phyloP scores from a whole-genome alignment of 1,284 basidiomycete genomes.

The Anthracocystis panici-leucophaei region DNA sequence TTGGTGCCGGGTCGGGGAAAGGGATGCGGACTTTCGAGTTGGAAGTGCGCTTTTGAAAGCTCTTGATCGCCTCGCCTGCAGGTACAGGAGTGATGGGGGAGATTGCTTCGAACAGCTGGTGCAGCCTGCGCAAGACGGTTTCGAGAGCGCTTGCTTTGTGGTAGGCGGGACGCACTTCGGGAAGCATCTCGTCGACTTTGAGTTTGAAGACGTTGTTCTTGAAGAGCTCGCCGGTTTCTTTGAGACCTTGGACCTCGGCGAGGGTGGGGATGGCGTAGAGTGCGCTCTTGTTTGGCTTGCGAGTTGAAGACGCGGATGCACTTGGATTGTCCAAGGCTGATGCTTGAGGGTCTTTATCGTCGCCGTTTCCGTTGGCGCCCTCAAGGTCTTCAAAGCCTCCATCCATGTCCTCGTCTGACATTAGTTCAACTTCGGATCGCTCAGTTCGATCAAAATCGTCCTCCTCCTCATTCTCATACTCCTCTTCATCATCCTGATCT shows the following conservation, averaged over 20 bases:
- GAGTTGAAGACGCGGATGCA: constrained; percentile 26
- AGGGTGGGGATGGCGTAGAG: constrained; percentile 73
- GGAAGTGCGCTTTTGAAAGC: constrained; percentile 72
- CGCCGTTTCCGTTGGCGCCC: constrained; percentile 46
- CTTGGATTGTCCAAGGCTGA: neutral
- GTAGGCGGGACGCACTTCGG: constrained; percentile 55
- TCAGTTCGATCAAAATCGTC: constrained; percentile 52
- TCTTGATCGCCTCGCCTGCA: constrained; percentile 48
- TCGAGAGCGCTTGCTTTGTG: constrained; percentile 59
- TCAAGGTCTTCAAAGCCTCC: constrained; percentile 67
- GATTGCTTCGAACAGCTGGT: constrained; percentile 50
- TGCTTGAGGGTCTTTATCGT: constrained; percentile 12
- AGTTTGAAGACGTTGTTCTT: constrained; percentile 86
- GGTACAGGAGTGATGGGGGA: constrained; percentile 41
- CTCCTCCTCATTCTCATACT: constrained; percentile 33
- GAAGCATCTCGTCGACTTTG: constrained; percentile 74
- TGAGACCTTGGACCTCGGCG: constrained; percentile 80
- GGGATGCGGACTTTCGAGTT: constrained; percentile 67
- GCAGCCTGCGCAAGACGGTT: constrained; percentile 60
- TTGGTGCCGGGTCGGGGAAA: constrained; percentile 70
- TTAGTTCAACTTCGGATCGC: constrained; percentile 40
- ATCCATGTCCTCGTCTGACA: constrained; percentile 67
- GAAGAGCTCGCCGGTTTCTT: constrained; percentile 82
- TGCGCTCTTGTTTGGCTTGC: constrained; percentile 48
- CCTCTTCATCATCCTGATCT: constrained; percentile 36